A percentile compares a stretch with the other conserved stretches of the same genome.
Conservation (phyloP, 2,329 filamentous ascomycete genomes). For the Calonectria pauciramosa region DNA sequence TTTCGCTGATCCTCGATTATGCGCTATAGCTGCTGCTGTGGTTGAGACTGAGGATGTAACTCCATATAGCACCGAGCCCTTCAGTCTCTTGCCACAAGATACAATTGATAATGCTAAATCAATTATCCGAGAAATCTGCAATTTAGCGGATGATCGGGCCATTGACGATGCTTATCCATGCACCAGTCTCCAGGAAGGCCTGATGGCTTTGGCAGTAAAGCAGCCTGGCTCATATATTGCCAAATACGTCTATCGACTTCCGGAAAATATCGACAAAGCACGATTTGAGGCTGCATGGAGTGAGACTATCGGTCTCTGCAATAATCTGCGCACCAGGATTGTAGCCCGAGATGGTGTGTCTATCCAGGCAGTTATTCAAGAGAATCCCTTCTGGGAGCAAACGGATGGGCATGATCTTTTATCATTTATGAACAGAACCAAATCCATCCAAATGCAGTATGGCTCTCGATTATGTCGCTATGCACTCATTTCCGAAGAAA, state of each 20-base stretch:
- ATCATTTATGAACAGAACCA: neutral
- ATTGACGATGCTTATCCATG: constrained; percentile 53
- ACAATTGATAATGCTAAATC: neutral
- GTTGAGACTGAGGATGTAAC: neutral
- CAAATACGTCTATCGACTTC: constrained; percentile 3
- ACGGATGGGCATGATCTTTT: neutral
- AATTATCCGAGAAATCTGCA: neutral
- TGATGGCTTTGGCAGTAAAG: constrained; percentile 42
- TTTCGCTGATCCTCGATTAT: constrained; percentile 21
- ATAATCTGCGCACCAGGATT: neutral
- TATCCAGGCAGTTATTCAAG: neutral
- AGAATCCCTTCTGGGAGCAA: neutral
- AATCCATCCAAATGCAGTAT: neutral
- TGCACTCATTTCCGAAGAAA: neutral
- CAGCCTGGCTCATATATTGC: constrained; percentile 25
- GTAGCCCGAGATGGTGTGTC: neutral
- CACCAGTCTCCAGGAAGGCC: constrained; percentile 52
- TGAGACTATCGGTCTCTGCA: neutral
- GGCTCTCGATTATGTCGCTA: constrained; percentile 11
- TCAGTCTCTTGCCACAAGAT: neutral
- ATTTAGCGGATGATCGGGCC: neutral
- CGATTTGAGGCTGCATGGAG: neutral
- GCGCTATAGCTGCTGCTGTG: neutral
- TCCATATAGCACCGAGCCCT: neutral
- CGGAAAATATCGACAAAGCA: neutral